Percentiles rank a stretch among this genome's conserved stretches.
Conservation (phyloP, 2,329 filamentous ascomycete species). For the Cladorrhinum sp. region DNA sequence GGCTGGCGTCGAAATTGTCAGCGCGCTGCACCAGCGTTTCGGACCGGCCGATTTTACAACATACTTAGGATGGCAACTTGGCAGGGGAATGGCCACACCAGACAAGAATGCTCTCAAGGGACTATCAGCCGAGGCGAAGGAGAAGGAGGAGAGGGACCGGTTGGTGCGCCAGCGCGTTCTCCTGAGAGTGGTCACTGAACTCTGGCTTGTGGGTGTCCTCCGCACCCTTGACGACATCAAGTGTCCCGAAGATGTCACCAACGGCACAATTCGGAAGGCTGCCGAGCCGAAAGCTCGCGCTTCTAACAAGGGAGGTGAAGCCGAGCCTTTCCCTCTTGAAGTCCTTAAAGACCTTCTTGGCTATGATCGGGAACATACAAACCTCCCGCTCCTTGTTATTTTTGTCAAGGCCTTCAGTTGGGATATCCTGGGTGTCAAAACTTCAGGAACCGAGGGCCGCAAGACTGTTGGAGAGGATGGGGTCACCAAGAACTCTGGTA, state of each 20-base stretch:
- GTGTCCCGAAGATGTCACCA: conserved; percentile 61
- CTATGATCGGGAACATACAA: conserved; percentile 87
- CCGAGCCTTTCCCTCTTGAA: conserved; percentile 92
- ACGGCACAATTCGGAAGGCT: conserved; percentile 60
- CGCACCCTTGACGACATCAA: conserved; percentile 71
- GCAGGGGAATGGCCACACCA: conserved; percentile 84
- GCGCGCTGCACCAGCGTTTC: conserved; percentile 93
- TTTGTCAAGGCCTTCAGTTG: conserved; percentile 96
- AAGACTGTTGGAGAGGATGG: conserved; percentile 83
- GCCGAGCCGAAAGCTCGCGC: conserved; percentile 58
- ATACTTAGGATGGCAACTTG: conserved; percentile 87
- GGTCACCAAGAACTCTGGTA: conserved; percentile 42
- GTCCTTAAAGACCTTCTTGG: conserved; percentile 96
- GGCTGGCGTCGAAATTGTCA: conserved; percentile 87
- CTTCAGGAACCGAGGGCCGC: conserved; percentile 69
- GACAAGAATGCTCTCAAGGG: conserved; percentile 81
- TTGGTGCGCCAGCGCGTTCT: conserved; percentile 81
- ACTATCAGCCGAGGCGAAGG: conserved; percentile 74
- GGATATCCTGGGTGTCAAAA: conserved; percentile 84
- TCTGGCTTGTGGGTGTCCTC: conserved; percentile 90
- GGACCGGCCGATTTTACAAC: conserved; percentile 86
- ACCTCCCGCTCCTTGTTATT: conserved; percentile 84
- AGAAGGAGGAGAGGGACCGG: conserved; percentile 94
- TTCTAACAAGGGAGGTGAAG: conserved; percentile 60
- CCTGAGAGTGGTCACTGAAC: conserved; percentile 84